Percentiles rank a stretch among this genome's conserved stretches.
Evolutionary conservation across 208 protist genomes (phyloP).

Genomic region (Crithidia fasciculata): DNA sequence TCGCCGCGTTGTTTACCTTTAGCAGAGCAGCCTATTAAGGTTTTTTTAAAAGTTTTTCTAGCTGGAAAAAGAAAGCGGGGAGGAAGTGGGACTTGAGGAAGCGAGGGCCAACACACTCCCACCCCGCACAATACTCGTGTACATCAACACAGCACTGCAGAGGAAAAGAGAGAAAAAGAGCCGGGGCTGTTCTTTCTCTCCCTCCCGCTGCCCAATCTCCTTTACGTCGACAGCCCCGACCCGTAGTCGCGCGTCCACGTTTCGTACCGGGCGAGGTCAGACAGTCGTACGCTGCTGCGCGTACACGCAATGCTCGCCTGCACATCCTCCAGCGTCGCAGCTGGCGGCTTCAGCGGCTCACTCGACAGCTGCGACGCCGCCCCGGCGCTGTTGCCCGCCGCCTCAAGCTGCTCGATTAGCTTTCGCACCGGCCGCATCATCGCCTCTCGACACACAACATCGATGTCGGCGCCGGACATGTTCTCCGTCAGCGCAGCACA

Average conservation of each 20-base stretch:
- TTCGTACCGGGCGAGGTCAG: conserved; percentile 72
- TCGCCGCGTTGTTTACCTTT: too few relatives aligned
- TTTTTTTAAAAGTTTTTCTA: too few relatives aligned
- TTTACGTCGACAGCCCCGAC: conserved; percentile 78
- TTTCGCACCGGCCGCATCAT: conserved; percentile 92
- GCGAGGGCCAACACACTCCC: too few relatives aligned
- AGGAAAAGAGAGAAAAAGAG: too few relatives aligned
- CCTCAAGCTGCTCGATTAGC: conserved; percentile 83
- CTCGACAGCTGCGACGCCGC: conserved; percentile 32
- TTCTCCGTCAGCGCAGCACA: conserved; percentile 72
- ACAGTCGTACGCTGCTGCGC: conserved; percentile 72
- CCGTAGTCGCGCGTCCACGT: conserved; percentile 78
- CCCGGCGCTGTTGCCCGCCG: conserved; percentile 13
- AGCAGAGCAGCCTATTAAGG: not conserved
- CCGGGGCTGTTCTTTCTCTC: too few relatives aligned
- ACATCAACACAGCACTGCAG: too few relatives aligned
- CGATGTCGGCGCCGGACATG: conserved; percentile 94
- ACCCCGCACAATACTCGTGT: too few relatives aligned
- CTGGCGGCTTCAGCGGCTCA: conserved; percentile 43
- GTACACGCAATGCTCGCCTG: conserved; percentile 79
- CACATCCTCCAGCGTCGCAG: conserved; percentile 79
- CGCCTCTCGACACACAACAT: conserved; percentile 90
- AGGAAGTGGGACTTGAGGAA: too few relatives aligned
- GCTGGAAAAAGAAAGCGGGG: too few relatives aligned
- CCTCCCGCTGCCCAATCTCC: too few relatives aligned